Conservation (phyloP, 139 green algal species). For the Asterochloris sp. region DNA sequence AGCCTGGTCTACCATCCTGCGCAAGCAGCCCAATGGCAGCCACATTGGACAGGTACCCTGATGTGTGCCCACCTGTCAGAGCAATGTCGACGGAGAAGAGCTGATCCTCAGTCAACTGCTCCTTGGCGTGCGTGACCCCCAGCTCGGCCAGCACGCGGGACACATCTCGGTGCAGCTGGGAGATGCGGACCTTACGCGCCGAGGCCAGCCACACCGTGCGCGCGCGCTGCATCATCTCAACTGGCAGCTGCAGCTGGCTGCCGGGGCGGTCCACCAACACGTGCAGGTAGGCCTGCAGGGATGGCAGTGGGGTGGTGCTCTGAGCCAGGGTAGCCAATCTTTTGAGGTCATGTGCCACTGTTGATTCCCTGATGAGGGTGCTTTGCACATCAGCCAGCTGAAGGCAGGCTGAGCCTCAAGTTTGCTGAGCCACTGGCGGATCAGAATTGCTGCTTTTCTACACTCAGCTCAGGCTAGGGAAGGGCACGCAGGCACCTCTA, state of each 20-base stretch:
- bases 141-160: constrained; percentile 12
- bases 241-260: background rate
- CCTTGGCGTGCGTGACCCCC: constrained; percentile 11
- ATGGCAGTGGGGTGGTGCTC: no score
- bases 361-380: background rate
- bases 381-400: no score
- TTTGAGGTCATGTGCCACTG: background rate
- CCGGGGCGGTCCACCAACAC: constrained; percentile 14
- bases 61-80: constrained; percentile 18
- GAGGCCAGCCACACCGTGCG: constrained; percentile 2
- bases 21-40: no score
- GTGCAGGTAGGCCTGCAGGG: constrained; percentile 29
- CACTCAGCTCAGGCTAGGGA: no score
- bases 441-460: no score
- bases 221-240: background rate
- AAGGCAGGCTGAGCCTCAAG: no score
- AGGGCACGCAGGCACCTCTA: no score
- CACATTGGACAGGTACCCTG: background rate
- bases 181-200: constrained; percentile 4
- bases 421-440: no score
- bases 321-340: background rate
- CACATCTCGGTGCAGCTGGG: constrained; percentile 16
- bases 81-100: constrained; percentile 48
- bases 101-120: constrained; percentile 21
- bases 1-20: no score